These are phyloP conservation scores for Apophysomyces elegans DNA, from an alignment of 371 early-diverging fungal genomes.

Conservation along the genomic window DNA sequence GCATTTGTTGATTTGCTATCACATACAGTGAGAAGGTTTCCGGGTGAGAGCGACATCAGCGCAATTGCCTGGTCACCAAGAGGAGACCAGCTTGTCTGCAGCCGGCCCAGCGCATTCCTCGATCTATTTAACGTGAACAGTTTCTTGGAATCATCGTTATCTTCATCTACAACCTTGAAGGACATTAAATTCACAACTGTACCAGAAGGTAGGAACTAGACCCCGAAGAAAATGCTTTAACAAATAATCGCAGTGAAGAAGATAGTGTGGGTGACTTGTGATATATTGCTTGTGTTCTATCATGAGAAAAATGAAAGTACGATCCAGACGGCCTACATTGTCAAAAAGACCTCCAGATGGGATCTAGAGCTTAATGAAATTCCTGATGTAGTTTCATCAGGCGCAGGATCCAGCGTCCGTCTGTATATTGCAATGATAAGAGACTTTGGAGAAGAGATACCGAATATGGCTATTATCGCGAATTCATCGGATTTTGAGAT, in stretches of 20 bases:
- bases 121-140: neutral
- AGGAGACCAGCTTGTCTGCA: slow-evolving; percentile 25
- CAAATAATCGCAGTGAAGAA: neutral
- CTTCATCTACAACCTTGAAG: too few relatives aligned
- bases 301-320: neutral
- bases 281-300: neutral
- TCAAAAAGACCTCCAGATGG: neutral
- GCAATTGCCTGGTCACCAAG: slow-evolving; percentile 33
- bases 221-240: too few relatives aligned
- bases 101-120: neutral
- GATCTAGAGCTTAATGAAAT: neutral
- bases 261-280: neutral
- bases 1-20: neutral
- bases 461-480: slow-evolving; percentile 11
- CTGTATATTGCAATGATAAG: slow-evolving; percentile 4
- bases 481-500: slow-evolving; percentile 13
- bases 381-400: neutral
- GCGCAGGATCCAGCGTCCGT: neutral
- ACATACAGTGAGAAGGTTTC: neutral
- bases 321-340: too few relatives aligned
- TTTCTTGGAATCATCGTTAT: too few relatives aligned
- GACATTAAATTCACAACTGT: too few relatives aligned
- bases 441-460: slow-evolving; percentile 13
- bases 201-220: too few relatives aligned
- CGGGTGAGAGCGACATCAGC: slow-evolving; percentile 1